Evolutionary conservation across 352 stramenopile genomes (phyloP), one percentile per base, ranked within the genome.

Genomic region (Thraustochytrium striatum): DNA sequence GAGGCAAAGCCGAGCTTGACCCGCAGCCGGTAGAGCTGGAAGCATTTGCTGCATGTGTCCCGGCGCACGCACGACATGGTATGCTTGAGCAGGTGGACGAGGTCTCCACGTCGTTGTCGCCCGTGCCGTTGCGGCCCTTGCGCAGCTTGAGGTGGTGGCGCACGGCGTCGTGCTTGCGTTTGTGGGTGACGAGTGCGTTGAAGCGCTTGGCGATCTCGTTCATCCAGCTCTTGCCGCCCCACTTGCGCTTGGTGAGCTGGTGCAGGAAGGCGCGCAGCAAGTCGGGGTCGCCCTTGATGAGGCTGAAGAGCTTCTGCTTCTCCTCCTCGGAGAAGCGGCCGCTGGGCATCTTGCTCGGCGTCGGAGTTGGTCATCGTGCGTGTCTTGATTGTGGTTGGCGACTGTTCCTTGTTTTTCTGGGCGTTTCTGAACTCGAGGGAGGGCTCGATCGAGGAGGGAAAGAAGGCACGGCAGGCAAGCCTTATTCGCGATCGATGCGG

Each of bases 71-170:
- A 75, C 21, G 43, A 30, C 8, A 75, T 21, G 0, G 52, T 43
- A n/a, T 75, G 65, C 41, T 75, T 38, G 43, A 75, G 65, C 19
- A 75, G 65, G 25, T 62, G 19, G 41, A 75, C 21, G 39, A 75
- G 21, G 44, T 75, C 52, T 32, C n/a, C n/a, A n/a, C n/a, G n/a
- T 75, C 65, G 8, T 75, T 43, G 9, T 30, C 43, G 1, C 44
- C 52, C 21, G 44, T 75, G 13, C 44, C 44, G 44, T 38, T 61
- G 32, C 52, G 32, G 11, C 30, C 44, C 30, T 75, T 75, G 65
- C 65, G 65, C 21, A 75, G 65, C 50, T 75, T 75, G 44, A 75
- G 52, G 65, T 75, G 65, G 47, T 75, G 65, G 36, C 65, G 65
- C 35, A 75, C 52, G 43, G 65, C 65, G 36, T 75, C 65, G 50